Evolutionary conservation across 345 rosid species (phyloP).

Genomic region (Brassica incana): DNA sequence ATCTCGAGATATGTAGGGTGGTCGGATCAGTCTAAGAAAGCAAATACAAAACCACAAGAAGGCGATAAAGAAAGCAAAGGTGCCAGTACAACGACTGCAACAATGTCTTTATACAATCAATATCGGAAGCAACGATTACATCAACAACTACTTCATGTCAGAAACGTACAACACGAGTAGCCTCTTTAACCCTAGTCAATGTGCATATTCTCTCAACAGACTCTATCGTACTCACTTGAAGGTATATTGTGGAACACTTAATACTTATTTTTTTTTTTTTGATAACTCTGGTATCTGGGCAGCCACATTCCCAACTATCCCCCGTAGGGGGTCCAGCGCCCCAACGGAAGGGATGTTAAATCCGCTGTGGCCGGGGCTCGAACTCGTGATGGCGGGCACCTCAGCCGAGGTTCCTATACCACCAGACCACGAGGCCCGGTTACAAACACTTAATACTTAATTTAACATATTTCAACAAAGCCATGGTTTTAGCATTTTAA

Average conservation of each 20-base stretch:
- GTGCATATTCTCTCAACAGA: conserved; percentile 24
- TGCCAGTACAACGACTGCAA: conserved; percentile 29
- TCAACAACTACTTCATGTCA: conserved; percentile 53
- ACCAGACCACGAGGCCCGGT: too few relatives aligned
- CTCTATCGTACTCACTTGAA: conserved; percentile 27
- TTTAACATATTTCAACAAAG: neutral
- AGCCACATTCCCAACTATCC: too few relatives aligned
- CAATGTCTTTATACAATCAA: conserved; percentile 49
- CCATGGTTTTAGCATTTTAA: neutral
- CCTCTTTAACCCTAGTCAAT: conserved; percentile 19
- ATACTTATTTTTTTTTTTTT: neutral
- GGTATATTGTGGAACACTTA: conserved; percentile 26
- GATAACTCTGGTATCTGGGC: too few relatives aligned
- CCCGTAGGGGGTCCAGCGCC: too few relatives aligned
- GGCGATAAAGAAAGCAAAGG: conserved; percentile 34
- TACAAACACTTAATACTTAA: neutral
- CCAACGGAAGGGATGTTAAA: too few relatives aligned
- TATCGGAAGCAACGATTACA: conserved; percentile 52
- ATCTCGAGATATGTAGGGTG: conserved; percentile 43
- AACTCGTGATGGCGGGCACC: too few relatives aligned
- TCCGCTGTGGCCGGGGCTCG: too few relatives aligned
- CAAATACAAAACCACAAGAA: conserved; percentile 47
- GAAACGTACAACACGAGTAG: conserved; percentile 12
- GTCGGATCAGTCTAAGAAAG: conserved; percentile 33
- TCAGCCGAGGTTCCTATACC: too few relatives aligned